A percentile compares a stretch with the other conserved stretches of the same genome.
Conservation (phyloP, 1,284 basidiomycete species). For the Chalciporus piperatoides region DNA sequence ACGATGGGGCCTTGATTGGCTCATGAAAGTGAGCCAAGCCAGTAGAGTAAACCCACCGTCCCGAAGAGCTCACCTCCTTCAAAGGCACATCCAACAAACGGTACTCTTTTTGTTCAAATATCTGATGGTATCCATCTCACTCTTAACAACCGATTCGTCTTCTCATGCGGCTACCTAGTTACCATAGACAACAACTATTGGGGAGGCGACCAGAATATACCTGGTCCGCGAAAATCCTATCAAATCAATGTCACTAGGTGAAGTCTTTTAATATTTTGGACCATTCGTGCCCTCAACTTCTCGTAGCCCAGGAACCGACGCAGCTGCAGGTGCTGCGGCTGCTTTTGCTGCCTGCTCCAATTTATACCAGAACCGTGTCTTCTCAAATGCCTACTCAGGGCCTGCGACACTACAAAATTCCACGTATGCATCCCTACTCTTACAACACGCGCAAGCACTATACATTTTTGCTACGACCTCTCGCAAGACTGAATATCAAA, state of each 20-base stretch:
- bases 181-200: slow-evolving; percentile 76
- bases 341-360: slow-evolving; percentile 85
- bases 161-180: slow-evolving; percentile 33
- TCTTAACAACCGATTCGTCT: background rate
- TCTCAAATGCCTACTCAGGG: slow-evolving; percentile 48
- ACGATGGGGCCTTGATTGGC: slow-evolving; percentile 89
- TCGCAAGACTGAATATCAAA: slow-evolving; percentile 57
- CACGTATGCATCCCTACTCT: slow-evolving; percentile 66
- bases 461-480: slow-evolving; percentile 71
- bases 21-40: slow-evolving; percentile 66
- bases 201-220: slow-evolving; percentile 84
- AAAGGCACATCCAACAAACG: slow-evolving; percentile 77
- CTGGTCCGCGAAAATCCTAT: slow-evolving; percentile 69
- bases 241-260: slow-evolving; percentile 66
- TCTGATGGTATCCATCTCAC: slow-evolving; percentile 45
- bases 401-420: slow-evolving; percentile 71
- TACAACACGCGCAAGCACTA: slow-evolving; percentile 70
- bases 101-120: slow-evolving; percentile 78
- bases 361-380: slow-evolving; percentile 63
- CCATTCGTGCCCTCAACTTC: slow-evolving; percentile 12
- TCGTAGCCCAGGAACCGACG: slow-evolving; percentile 79
- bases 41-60: background rate
- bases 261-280: background rate
- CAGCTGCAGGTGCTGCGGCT: slow-evolving; percentile 75
- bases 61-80: background rate